Conservation (phyloP, 1,139 yeast species). For the Zygotorulaspora mrakii region DNA sequence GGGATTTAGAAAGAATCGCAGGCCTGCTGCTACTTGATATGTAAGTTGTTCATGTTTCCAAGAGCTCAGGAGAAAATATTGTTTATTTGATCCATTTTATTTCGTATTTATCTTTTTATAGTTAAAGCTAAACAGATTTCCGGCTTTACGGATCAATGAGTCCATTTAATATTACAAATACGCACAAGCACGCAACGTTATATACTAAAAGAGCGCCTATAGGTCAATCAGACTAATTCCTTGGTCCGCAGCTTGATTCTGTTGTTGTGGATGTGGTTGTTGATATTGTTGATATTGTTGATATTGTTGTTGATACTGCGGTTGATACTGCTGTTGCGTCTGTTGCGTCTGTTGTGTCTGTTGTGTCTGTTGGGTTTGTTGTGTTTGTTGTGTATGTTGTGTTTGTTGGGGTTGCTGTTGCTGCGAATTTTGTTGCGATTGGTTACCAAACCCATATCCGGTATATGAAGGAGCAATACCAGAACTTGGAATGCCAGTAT, state of each 20-base stretch:
- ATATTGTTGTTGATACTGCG: constrained; percentile 34
- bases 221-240: constrained; percentile 38
- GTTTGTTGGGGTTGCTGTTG: constrained; percentile 37
- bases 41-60: constrained; percentile 17
- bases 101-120: too few species aligned
- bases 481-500: constrained; percentile 67
- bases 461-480: constrained; percentile 65
- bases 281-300: constrained; percentile 41
- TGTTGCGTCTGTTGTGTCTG: constrained; percentile 36
- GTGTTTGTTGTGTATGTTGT: constrained; percentile 14
- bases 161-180: constrained; percentile 10
- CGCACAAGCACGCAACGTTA: not conserved
- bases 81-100: constrained; percentile 5
- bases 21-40: constrained; percentile 34
- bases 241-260: constrained; percentile 21
- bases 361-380: constrained; percentile 38
- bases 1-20: constrained; percentile 32
- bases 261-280: constrained; percentile 36
- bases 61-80: too few species aligned
- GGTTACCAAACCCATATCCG: constrained; percentile 92
- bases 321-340: constrained; percentile 38
- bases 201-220: constrained; percentile 12
- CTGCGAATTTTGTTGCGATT: constrained; percentile 39
- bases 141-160: constrained; percentile 1
- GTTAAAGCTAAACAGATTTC: too few species aligned